phyloP scores from a whole-genome alignment of 140 eudicot species.

The Senecio squalidus region DNA sequence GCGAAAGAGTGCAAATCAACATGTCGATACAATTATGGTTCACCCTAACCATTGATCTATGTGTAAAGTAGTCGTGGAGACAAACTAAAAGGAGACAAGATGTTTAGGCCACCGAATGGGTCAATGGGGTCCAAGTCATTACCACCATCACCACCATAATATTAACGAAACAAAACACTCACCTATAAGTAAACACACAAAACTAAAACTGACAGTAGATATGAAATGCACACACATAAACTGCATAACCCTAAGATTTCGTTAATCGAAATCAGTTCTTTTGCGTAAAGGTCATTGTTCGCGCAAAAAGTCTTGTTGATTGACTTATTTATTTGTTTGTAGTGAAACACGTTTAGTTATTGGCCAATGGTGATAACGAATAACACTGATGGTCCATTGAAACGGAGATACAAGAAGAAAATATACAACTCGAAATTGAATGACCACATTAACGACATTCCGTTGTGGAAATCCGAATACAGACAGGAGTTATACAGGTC shows the following conservation, averaged over 20 bases:
- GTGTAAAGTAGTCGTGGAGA: constrained; percentile 13
- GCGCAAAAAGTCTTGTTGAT: background rate
- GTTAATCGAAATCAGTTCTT: too few species aligned
- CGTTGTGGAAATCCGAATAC: constrained; percentile 37
- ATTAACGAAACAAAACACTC: constrained; percentile 18
- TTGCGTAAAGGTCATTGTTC: too few species aligned
- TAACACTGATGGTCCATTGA: too few species aligned
- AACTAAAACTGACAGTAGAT: background rate
- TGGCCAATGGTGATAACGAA: too few species aligned
- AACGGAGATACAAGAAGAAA: too few species aligned
- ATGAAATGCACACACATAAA: constrained; percentile 4
- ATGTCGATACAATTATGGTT: too few species aligned
- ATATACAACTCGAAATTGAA: background rate
- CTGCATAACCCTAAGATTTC: constrained; percentile 6
- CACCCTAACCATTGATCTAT: too few species aligned
- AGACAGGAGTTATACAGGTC: constrained; percentile 27
- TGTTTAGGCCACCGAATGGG: constrained; percentile 30
- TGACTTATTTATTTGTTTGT: too few species aligned
- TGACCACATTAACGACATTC: background rate
- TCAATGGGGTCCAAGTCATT: constrained; percentile 24
- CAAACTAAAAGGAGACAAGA: constrained; percentile 21
- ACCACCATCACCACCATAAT: constrained; percentile 28
- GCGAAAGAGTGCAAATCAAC: too few species aligned
- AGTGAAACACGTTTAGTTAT: too few species aligned
- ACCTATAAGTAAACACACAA: background rate